A percentile compares a stretch with the other conserved stretches of the same genome.
Evolutionary conservation across 306 rosid genomes (phyloP).

Genomic region (Adenanthera pavonina): DNA sequence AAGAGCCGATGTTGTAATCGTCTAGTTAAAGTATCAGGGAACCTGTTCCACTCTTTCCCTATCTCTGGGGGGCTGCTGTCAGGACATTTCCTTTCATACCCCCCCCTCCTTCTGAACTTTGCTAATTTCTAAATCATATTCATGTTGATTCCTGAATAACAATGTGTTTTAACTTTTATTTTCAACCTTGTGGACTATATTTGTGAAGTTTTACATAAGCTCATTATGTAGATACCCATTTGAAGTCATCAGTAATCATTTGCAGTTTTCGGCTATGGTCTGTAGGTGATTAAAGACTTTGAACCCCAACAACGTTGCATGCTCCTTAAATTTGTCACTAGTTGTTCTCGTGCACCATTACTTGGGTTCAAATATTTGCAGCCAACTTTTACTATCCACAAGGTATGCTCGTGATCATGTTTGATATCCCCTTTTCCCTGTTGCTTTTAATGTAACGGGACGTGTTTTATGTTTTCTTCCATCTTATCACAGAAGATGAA

Average conservation of each 20-base stretch:
- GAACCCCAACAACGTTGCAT: slow-evolving; percentile 87
- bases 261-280: slow-evolving; percentile 32
- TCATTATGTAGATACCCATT: slow-evolving; percentile 32
- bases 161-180: slow-evolving; percentile 15
- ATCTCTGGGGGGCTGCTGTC: not conserved
- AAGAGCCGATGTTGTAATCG: slow-evolving; percentile 14
- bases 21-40: not conserved
- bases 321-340: slow-evolving; percentile 96
- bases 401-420: slow-evolving; percentile 58
- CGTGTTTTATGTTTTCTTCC: slow-evolving; percentile 14
- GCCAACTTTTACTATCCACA: slow-evolving; percentile 91
- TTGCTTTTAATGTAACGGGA: slow-evolving; percentile 31
- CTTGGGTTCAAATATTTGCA: slow-evolving; percentile 96
- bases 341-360: slow-evolving; percentile 98
- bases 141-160: slow-evolving; percentile 6
- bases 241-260: slow-evolving; percentile 35
- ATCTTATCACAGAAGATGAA: slow-evolving; percentile 24
- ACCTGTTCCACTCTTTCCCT: not conserved
- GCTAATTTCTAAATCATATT: slow-evolving; percentile 29
- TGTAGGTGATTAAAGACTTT: slow-evolving; percentile 76
- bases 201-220: slow-evolving; percentile 21
- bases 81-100: not conserved
- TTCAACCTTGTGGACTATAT: slow-evolving; percentile 29
- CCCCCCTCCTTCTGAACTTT: not conserved
- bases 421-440: slow-evolving; percentile 38